phyloP scores from a whole-genome alignment of 1,284 basidiomycete species.

The Coriolopsis trogii region DNA sequence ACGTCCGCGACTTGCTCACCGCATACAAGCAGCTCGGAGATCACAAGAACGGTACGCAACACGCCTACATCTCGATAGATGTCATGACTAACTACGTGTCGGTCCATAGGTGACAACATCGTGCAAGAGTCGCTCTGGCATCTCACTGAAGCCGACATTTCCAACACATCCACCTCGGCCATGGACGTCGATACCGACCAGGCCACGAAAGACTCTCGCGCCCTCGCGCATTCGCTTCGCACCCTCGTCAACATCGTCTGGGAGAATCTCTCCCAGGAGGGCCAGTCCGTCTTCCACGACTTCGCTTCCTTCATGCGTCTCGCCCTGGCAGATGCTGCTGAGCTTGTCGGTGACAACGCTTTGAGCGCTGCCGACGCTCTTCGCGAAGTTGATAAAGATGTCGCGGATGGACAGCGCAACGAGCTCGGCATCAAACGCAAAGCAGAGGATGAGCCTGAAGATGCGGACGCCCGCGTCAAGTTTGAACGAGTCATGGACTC shows the following conservation, averaged over 20 bases:
- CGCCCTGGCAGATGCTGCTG: constrained; percentile 63
- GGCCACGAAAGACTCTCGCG: constrained; percentile 49
- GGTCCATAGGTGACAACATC: constrained; percentile 54
- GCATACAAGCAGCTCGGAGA: constrained; percentile 55
- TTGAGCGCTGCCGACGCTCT: constrained; percentile 51
- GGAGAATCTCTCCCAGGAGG: constrained; percentile 54
- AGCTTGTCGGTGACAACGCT: constrained; percentile 54
- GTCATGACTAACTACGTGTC: background rate
- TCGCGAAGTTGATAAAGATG: constrained; percentile 54
- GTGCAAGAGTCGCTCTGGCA: constrained; percentile 68
- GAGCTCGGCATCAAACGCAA: constrained; percentile 54
- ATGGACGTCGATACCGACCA: constrained; percentile 44
- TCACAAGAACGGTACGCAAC: constrained; percentile 55
- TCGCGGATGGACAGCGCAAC: constrained; percentile 61
- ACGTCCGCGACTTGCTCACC: constrained; percentile 49
- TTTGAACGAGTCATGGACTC: constrained; percentile 70
- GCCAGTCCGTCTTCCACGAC: constrained; percentile 55
- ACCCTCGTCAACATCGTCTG: constrained; percentile 54
- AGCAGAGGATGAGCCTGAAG: constrained; percentile 46
- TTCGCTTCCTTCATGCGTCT: constrained; percentile 65
- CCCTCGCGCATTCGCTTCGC: constrained; percentile 50
- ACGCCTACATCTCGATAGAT: background rate
- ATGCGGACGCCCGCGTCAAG: constrained; percentile 43
- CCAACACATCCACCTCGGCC: constrained; percentile 37
- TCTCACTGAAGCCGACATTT: constrained; percentile 52